phyloP scores from a whole-genome alignment of 768 basidiomycete genomes.

The Boletus pseudopeckii region DNA sequence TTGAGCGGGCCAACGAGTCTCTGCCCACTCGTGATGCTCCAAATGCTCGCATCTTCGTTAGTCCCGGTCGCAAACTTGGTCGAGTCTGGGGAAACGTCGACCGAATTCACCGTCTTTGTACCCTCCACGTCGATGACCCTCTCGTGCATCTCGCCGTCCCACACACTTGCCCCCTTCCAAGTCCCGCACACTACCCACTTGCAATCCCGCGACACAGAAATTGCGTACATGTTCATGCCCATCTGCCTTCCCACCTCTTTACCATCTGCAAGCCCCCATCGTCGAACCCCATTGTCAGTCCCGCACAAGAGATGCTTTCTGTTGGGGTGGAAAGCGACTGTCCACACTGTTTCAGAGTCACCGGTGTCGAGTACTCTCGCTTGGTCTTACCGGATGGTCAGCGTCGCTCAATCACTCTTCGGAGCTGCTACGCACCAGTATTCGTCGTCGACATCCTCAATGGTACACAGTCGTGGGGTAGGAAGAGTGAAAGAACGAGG shows the following conservation, averaged over 20 bases:
- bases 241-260: background rate
- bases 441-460: background rate
- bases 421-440: background rate
- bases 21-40: background rate
- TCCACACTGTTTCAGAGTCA: rapidly evolving
- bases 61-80: background rate
- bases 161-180: background rate
- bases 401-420: background rate
- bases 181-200: background rate
- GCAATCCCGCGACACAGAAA: background rate
- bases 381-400: background rate
- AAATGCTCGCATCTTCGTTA: background rate
- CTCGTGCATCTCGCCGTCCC: background rate
- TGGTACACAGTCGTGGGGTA: background rate
- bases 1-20: background rate
- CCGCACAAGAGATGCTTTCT: background rate
- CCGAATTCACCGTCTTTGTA: rapidly evolving
- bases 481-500: background rate
- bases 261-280: background rate
- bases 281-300: background rate
- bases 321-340: background rate
- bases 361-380: background rate
- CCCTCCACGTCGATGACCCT: background rate
- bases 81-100: background rate
- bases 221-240: background rate